Evolutionary conservation across 2,329 filamentous ascomycete genomes (phyloP).

Genomic region (Stromatinia cepivora): DNA sequence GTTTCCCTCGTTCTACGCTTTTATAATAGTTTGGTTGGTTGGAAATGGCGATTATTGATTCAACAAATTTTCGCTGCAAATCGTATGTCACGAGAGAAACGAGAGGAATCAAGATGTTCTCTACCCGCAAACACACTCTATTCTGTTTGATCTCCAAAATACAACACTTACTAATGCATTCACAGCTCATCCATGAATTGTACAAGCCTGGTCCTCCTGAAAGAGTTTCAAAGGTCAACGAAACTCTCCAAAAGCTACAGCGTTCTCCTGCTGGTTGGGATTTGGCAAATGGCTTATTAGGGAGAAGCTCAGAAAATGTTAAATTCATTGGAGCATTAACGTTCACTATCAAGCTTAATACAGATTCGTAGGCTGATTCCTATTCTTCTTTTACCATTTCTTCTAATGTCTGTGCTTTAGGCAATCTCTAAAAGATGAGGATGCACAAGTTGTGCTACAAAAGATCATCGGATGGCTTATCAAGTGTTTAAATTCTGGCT

Average conservation of each 20-base stretch:
- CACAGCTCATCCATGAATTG: conserved; percentile 50
- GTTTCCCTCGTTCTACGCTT: conserved; percentile 14
- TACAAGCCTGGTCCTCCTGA: conserved; percentile 49
- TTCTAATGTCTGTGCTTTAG: conserved; percentile 38
- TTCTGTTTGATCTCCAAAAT: not conserved
- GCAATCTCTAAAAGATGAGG: conserved; percentile 54
- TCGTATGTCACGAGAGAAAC: conserved; percentile 5
- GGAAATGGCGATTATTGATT: not conserved
- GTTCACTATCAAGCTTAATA: conserved; percentile 91
- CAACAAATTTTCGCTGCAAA: not conserved
- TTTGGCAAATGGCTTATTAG: conserved; percentile 74
- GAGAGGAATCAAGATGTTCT: not conserved
- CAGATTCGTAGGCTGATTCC: conserved; percentile 63
- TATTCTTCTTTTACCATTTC: not conserved
- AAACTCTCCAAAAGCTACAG: conserved; percentile 76
- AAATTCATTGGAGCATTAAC: conserved; percentile 93
- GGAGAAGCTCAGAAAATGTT: conserved; percentile 68
- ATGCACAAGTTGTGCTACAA: conserved; percentile 59
- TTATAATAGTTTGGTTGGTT: not conserved
- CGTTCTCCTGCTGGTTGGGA: conserved; percentile 81
- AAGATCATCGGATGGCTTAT: conserved; percentile 65
- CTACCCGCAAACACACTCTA: not conserved
- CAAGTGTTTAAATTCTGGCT: conserved; percentile 51
- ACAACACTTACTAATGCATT: not conserved
- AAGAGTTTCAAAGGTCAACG: conserved; percentile 59